Percentiles rank a stretch among this genome's conserved stretches.
phyloP scores from a whole-genome alignment of 257 asterid species.

The Penstemon eatonii region DNA sequence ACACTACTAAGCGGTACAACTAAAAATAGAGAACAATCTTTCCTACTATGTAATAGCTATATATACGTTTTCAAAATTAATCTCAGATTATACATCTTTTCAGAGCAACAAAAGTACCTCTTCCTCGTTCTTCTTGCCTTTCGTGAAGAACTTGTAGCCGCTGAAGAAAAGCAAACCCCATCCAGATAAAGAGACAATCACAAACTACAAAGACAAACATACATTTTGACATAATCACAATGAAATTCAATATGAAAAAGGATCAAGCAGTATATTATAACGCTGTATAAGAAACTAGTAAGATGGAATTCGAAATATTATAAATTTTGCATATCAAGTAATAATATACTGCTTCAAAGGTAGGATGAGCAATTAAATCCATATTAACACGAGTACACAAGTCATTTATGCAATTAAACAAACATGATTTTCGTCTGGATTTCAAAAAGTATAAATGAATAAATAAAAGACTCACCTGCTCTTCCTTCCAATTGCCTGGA shows the following conservation, averaged over 20 bases:
- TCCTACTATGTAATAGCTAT: no score
- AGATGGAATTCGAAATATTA: no score
- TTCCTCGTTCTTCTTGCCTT: constrained; percentile 61
- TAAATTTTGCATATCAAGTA: no score
- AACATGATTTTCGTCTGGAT: not conserved
- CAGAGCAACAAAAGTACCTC: constrained; percentile 46
- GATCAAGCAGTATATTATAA: no score
- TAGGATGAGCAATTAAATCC: no score
- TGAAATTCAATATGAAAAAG: no score
- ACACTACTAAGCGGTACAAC: no score
- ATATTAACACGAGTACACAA: no score
- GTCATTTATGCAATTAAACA: not conserved
- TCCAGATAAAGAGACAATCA: constrained; percentile 73
- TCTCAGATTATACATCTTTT: not conserved
- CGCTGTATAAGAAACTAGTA: no score
- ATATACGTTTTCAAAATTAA: no score
- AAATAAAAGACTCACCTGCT: constrained; percentile 56
- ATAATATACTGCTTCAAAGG: no score
- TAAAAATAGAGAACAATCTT: no score
- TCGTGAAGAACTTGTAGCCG: constrained; percentile 55
- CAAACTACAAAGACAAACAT: constrained; percentile 51
- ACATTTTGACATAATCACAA: not conserved
- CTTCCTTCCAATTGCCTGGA: constrained; percentile 84
- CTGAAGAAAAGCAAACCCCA: constrained; percentile 62
- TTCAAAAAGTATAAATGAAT: not conserved